A percentile compares a stretch with the other conserved stretches of the same genome.
Conservation (phyloP, 2,329 filamentous ascomycete genomes). For the Teratosphaeria viscida region DNA sequence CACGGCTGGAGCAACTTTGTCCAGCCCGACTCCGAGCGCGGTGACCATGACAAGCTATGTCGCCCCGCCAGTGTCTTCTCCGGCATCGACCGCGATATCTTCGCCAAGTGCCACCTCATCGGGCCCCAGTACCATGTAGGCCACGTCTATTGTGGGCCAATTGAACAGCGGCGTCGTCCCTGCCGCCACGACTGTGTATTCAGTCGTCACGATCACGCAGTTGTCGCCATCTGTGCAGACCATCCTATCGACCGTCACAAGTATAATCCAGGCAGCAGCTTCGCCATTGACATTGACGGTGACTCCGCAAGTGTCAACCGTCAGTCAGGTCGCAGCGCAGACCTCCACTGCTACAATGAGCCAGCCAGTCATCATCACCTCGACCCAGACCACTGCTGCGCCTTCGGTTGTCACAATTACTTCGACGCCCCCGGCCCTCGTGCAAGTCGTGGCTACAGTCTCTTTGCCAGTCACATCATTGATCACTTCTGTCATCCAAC, state of each 20-base stretch:
- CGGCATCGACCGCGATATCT: background rate
- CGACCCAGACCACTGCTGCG: background rate
- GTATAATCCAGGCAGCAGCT: background rate
- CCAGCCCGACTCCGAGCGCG: background rate
- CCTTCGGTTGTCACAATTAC: background rate
- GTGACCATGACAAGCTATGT: background rate
- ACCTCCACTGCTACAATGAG: background rate
- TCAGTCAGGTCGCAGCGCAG: background rate
- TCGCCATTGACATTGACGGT: background rate
- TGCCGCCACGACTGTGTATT: background rate
- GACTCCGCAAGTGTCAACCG: background rate
- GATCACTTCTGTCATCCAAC: background rate
- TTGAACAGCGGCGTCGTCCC: background rate
- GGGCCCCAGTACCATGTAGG: background rate
- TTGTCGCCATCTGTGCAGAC: background rate
- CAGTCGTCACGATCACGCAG: background rate
- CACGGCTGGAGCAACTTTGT: background rate
- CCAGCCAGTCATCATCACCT: background rate
- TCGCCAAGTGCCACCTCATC: background rate
- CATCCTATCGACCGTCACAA: background rate
- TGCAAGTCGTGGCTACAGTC: background rate
- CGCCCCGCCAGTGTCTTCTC: background rate
- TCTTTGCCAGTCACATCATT: background rate
- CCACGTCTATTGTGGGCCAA: background rate
- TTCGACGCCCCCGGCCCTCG: background rate